Evolutionary conservation across 768 basidiomycete species (phyloP).

Genomic region (Panaeolus papilionaceus): DNA sequence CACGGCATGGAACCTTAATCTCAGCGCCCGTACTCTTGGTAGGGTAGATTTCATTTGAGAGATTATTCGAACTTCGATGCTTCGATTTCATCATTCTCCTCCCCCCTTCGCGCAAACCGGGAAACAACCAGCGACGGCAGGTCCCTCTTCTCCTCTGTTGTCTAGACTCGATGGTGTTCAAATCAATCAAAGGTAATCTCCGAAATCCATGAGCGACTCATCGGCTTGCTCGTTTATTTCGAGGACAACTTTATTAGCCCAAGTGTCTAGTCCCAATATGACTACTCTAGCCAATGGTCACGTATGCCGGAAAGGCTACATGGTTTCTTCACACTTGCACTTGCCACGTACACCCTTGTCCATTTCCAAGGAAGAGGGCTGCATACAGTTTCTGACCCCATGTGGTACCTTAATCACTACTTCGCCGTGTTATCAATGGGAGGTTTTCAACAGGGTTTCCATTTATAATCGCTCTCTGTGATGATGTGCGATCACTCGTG

Average conservation of each 20-base stretch:
- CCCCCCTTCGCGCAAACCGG: slow-evolving; percentile 2
- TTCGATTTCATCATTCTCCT: not conserved
- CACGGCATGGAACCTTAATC: slow-evolving; percentile 14
- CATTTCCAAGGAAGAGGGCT: slow-evolving; percentile 1
- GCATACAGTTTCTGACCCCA: not conserved
- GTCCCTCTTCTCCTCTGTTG: not conserved
- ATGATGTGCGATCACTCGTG: slow-evolving; percentile 15
- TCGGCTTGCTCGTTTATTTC: slow-evolving; percentile 3
- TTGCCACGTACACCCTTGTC: slow-evolving; percentile 11
- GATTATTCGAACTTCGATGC: not conserved
- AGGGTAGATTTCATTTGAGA: not conserved
- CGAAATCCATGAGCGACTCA: slow-evolving; percentile 7
- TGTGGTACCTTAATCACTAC: slow-evolving; percentile 14
- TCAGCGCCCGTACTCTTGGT: slow-evolving; percentile 8
- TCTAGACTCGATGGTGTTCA: not conserved
- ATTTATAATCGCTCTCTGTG: slow-evolving; percentile 7
- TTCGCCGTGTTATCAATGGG: slow-evolving; percentile 13
- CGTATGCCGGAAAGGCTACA: slow-evolving; percentile 9
- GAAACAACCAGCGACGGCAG: not conserved
- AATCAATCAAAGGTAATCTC: not conserved
- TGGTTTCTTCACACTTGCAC: slow-evolving; percentile 8
- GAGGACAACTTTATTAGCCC: slow-evolving; percentile 1
- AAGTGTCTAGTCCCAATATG: slow-evolving; percentile 4
- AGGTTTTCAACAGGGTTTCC: slow-evolving; percentile 13
- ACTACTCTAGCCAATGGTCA: not conserved